Percentiles rank a stretch among this genome's conserved stretches.
Evolutionary conservation across 208 protist genomes (phyloP).

Genomic region (Trypanosoma cruzi): DNA sequence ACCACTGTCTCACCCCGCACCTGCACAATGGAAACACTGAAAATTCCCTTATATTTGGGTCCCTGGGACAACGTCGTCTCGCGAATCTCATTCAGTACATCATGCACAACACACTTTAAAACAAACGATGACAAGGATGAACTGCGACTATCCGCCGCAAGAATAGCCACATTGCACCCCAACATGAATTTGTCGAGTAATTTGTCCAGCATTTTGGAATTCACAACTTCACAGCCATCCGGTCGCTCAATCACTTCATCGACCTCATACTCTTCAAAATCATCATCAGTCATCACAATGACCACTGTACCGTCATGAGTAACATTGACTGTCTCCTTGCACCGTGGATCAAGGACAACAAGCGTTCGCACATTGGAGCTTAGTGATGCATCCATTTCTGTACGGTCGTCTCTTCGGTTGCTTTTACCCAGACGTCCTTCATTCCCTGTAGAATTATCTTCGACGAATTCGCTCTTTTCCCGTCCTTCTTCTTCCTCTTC

Average conservation of each 20-base stretch:
- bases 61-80: neutral
- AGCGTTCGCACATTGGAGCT: conserved; percentile 58
- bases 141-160: conserved; percentile 65
- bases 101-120: conserved; percentile 60
- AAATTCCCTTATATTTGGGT: conserved; percentile 14
- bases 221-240: conserved; percentile 29
- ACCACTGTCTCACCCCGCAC: conserved; percentile 64
- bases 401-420: neutral
- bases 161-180: conserved; percentile 74
- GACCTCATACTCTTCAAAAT: conserved; percentile 81
- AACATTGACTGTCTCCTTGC: conserved; percentile 63
- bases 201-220: conserved; percentile 52
- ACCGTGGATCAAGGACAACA: conserved; percentile 62
- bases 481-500: neutral
- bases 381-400: neutral
- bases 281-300: conserved; percentile 66
- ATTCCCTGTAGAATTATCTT: neutral
- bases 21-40: conserved; percentile 69
- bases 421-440: neutral
- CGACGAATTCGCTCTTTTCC: neutral
- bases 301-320: conserved; percentile 66
- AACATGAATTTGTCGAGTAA: conserved; percentile 56
- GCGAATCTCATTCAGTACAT: conserved; percentile 48
- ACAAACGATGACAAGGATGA: conserved; percentile 47
- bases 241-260: conserved; percentile 71